A percentile compares a stretch with the other conserved stretches of the same genome.
Evolutionary conservation across 2,329 filamentous ascomycete species (phyloP).

Genomic region (Fusarium chaquense): DNA sequence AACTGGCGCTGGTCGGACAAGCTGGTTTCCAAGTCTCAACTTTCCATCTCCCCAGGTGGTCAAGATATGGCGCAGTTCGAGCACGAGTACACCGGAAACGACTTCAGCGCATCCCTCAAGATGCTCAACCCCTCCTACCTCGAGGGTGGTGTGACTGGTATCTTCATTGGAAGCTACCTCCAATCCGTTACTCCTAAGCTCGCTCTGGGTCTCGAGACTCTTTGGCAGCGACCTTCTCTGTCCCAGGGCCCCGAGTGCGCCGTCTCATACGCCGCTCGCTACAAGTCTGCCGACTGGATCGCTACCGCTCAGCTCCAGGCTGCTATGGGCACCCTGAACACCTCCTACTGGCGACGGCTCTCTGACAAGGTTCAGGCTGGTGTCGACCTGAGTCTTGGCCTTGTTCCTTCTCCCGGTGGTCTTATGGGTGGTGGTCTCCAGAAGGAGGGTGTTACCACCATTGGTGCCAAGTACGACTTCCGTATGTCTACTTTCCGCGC

Average conservation of each 20-base stretch:
- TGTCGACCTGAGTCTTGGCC: conserved; percentile 91
- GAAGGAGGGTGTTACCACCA: conserved; percentile 89
- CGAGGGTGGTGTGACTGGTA: conserved; percentile 92
- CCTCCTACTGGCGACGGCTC: conserved; percentile 92
- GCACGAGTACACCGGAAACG: conserved; percentile 92
- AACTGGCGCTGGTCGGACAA: conserved; percentile 90
- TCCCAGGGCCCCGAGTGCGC: conserved; percentile 90
- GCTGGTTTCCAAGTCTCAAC: conserved; percentile 86
- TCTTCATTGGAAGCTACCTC: conserved; percentile 95
- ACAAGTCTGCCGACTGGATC: conserved; percentile 93
- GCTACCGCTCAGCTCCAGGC: conserved; percentile 86
- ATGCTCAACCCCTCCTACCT: conserved; percentile 94
- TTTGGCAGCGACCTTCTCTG: conserved; percentile 90
- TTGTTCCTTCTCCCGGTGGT: conserved; percentile 73
- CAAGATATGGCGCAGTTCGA: conserved; percentile 94
- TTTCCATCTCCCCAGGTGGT: conserved; percentile 83
- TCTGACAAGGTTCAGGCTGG: conserved; percentile 97
- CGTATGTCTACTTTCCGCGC: conserved; percentile 94
- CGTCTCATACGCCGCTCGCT: conserved; percentile 89
- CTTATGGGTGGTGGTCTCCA: conserved; percentile 81
- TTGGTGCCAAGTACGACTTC: conserved; percentile 99
- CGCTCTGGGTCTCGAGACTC: conserved; percentile 87
- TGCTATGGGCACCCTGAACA: conserved; percentile 86
- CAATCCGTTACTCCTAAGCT: conserved; percentile 91
- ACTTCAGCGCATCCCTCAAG: conserved; percentile 95